Evolutionary conservation across 805 yeast species (phyloP).

Genomic region (Kluyveromyces wickerhamii): DNA sequence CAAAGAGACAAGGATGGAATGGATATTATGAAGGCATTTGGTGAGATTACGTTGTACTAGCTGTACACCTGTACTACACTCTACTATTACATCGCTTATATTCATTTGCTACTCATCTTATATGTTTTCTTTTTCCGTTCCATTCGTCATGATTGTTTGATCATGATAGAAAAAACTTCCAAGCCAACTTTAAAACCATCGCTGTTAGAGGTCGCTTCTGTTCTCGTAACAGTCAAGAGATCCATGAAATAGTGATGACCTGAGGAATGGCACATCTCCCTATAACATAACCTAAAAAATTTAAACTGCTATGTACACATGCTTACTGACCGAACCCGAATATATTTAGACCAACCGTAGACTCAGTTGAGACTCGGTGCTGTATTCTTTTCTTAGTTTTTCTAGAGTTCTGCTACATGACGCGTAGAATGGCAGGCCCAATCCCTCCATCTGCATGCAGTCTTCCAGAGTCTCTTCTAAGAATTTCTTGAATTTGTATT

Average conservation of each 20-base stretch:
- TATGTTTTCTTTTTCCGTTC: background rate
- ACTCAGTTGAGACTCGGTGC: background rate
- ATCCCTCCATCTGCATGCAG: background rate
- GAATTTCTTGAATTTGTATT: conserved; percentile 2
- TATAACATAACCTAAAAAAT: no score
- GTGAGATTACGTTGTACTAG: no score
- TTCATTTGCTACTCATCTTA: background rate
- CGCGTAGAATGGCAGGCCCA: background rate
- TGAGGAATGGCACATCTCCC: conserved; percentile 62
- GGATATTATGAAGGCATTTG: no score
- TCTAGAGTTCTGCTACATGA: background rate
- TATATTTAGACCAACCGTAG: conserved; percentile 3
- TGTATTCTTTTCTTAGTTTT: conserved; percentile 1
- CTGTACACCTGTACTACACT: no score
- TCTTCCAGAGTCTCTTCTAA: conserved; percentile 3
- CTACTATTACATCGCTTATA: no score
- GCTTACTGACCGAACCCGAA: no score
- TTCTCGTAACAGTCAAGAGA: conserved; percentile 46
- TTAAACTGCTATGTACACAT: no score
- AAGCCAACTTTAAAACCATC: conserved; percentile 91
- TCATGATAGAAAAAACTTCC: background rate
- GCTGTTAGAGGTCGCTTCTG: conserved; percentile 85
- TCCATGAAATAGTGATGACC: conserved; percentile 98
- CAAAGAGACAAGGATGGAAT: no score
- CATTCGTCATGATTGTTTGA: background rate